Evolutionary conservation across 768 basidiomycete species (phyloP), one percentile per base, ranked within the genome.

Genomic region (Phallus indusiatus): DNA sequence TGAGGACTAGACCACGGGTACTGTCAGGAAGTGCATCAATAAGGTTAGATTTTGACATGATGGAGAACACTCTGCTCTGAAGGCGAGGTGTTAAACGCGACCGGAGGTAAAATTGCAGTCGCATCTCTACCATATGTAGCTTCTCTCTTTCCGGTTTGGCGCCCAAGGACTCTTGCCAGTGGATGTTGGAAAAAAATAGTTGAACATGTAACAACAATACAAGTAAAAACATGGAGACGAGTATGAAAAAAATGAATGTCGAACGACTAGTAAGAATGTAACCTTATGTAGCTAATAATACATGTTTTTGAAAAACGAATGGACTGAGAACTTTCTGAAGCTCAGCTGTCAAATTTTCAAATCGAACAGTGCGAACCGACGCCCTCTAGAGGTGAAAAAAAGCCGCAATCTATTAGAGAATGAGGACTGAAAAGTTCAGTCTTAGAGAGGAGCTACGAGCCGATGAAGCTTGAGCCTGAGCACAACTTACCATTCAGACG

Each of bases 1-100:
- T 72, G 16, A 66, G 57, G 51, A 89, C 81, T 22, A 91, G 78
- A 47, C 84, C 81, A 66, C 76, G 81, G 36, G 84, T 65, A 0
- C 78, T 76, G 8, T 73, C 64, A 33, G 66, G 67, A 7, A 86
- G 72, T 37, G 74, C 80, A n/a, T 72, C 69, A 28, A 83, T 67
- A 9, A 76, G 74, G 37, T 73, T 68, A 63, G 79, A 76, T 61
- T 82, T 79, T 54, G 81, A 78, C 84, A 86, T 86, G 33, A 55
- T 59, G 42, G 68, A 42, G n/a, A n/a, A 42, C 14, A 42, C 3
- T 42, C 12, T 14, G 12, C n/a, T 42, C 5, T 42, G 42, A 11
- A 42, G 42, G n/a, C n/a, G 12, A 14, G n/a, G 42, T 2, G n/a
- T 10, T 42, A n/a, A n/a, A 42, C 42, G 42, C n/a, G 42, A 42